phyloP scores from a whole-genome alignment of 2,329 filamentous ascomycete species.

The Talaromyces sp. region DNA sequence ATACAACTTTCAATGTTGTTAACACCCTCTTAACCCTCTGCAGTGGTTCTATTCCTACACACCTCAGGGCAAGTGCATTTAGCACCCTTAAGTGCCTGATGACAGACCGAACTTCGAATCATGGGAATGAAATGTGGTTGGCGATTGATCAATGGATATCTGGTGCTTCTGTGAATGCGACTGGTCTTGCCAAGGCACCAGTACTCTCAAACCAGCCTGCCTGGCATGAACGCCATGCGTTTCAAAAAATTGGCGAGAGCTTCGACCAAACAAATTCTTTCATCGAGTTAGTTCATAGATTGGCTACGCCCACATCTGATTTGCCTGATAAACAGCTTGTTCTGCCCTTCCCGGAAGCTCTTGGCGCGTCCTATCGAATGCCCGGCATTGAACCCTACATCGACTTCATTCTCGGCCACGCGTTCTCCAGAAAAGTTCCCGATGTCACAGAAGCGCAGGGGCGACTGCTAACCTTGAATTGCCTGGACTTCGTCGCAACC shows the following conservation, averaged over 20 bases:
- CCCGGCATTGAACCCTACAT: conserved; percentile 89
- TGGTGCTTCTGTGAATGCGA: conserved; percentile 40
- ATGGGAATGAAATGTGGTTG: conserved; percentile 73
- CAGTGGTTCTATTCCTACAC: conserved; percentile 68
- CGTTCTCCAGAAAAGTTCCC: conserved; percentile 64
- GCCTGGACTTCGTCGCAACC: conserved; percentile 74
- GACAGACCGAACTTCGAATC: conserved; percentile 63
- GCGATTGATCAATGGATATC: conserved; percentile 76
- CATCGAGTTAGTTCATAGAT: conserved; percentile 67
- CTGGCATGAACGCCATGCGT: conserved; percentile 56
- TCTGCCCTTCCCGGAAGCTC: conserved; percentile 79
- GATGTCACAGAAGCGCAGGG: conserved; percentile 67
- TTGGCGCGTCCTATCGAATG: conserved; percentile 72
- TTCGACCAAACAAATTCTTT: conserved; percentile 87
- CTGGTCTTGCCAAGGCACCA: conserved; percentile 46
- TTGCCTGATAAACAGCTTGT: conserved; percentile 60
- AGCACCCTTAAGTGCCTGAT: conserved; percentile 71
- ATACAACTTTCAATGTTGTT: conserved; percentile 64
- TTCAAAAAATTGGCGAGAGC: conserved; percentile 68
- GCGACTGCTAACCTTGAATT: conserved; percentile 70
- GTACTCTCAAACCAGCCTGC: conserved; percentile 36
- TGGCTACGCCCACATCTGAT: conserved; percentile 58
- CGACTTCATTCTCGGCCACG: conserved; percentile 79
- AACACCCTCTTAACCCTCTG: conserved; percentile 74
- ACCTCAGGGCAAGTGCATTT: conserved; percentile 80